Evolutionary conservation across 1,284 basidiomycete genomes (phyloP).

Genomic region (Apiotrichum sp.): DNA sequence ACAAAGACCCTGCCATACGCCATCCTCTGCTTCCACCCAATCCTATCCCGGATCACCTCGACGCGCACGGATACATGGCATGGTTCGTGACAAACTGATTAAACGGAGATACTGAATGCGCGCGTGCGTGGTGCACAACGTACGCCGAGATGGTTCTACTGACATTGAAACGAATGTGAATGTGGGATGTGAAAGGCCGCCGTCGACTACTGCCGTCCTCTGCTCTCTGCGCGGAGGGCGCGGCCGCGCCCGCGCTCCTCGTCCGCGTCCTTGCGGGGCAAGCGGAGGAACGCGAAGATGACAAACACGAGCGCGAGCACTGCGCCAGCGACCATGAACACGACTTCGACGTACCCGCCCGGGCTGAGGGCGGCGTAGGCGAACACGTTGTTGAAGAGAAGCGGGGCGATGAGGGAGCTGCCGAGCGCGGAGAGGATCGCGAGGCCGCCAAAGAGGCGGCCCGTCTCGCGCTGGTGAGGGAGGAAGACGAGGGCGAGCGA

Average conservation of each 20-base stretch:
- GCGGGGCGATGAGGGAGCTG: constrained; percentile 34
- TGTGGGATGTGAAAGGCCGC: too few relatives aligned
- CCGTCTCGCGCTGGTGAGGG: constrained; percentile 35
- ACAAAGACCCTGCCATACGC: too few relatives aligned
- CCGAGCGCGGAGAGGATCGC: constrained; percentile 40
- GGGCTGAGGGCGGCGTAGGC: constrained; percentile 31
- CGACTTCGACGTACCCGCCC: constrained; percentile 26
- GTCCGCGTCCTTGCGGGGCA: constrained; percentile 9
- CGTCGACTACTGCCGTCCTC: too few relatives aligned
- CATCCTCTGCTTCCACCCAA: too few relatives aligned
- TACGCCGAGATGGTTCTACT: too few relatives aligned
- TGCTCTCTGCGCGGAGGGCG: background rate
- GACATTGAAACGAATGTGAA: too few relatives aligned
- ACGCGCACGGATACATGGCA: too few relatives aligned
- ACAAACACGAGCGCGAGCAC: constrained; percentile 23
- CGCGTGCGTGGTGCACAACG: too few relatives aligned
- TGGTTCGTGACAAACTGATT: too few relatives aligned
- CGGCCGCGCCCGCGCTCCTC: background rate
- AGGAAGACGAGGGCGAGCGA: constrained; percentile 43
- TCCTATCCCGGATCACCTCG: too few relatives aligned
- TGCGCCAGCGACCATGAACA: constrained; percentile 34
- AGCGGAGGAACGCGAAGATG: constrained; percentile 21
- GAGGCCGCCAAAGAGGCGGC: constrained; percentile 43
- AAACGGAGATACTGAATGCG: too few relatives aligned
- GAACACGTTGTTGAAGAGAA: constrained; percentile 39